Base-by-base conservation (phyloP, 495 filamentous ascomycete genomes). In the Lineolata rhizophorae region DNA sequence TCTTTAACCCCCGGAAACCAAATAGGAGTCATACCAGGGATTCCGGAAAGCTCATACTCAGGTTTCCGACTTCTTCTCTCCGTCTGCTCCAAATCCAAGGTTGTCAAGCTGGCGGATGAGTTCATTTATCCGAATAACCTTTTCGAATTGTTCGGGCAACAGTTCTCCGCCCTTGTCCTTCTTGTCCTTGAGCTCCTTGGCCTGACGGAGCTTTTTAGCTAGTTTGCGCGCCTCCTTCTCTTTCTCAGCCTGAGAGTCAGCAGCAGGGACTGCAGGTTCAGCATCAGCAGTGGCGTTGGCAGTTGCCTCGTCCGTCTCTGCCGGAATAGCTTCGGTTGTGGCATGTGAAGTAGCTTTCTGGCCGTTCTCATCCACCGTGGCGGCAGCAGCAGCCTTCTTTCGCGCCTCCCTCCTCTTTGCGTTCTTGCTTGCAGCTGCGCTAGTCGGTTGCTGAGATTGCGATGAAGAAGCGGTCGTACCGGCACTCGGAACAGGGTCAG, bases 71-170 rank as follows among this genome's bases (percentile, higher is more conserved):
- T n/a, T n/a, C n/a, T n/a, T n/a, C n/a, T n/a, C n/a, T n/a, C n/a
- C n/a, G n/a, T n/a, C n/a, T n/a, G n/a, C n/a, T n/a, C n/a, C 78
- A 36, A 95, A 83, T 0, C 87, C 90, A 18, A 99, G 56, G 4
- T 61, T 60, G 41, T 92, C 81, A 18, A 99, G 61, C 49, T 95
- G 82, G 20, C 82, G 64, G 32, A 92, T 73, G 13, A 99, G 62
- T 54, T 94, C 87, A 31, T 80, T 77, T 46, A 99, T 90, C 53
- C 84, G 91, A 46, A 91, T 87, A 28, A 99, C 76, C 57, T 99
- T 99, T 37, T 82, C 84, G 32, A 95, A 72, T 56, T 99, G 90
- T 53, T 99, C 90, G 0, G 90, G 90, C 10, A 92, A 57, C 38
- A 99, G 51, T 0, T 61, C 56, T 39, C 76, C 73, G 16, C 87